phyloP scores from a whole-genome alignment of 805 yeast species.

The Cyberlindnera nakhonratchasimensis region DNA sequence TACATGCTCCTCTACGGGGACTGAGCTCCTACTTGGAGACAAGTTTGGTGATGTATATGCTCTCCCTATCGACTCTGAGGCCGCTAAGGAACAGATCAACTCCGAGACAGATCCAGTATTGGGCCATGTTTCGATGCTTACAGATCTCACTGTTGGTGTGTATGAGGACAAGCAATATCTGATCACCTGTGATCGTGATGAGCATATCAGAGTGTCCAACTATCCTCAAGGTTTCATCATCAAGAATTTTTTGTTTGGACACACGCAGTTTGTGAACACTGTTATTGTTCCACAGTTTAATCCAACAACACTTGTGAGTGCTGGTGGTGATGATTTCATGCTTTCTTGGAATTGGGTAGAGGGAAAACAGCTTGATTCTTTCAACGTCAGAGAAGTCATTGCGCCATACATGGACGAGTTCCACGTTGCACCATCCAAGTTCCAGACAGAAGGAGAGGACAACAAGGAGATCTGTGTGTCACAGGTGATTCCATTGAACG shows the following conservation, averaged over 20 bases:
- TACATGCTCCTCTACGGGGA: conserved; percentile 57
- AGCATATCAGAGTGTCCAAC: conserved; percentile 81
- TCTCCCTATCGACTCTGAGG: conserved; percentile 41
- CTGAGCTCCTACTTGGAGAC: conserved; percentile 74
- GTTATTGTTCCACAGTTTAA: conserved; percentile 55
- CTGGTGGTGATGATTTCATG: conserved; percentile 84
- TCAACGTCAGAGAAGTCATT: conserved; percentile 44
- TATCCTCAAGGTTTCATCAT: conserved; percentile 78
- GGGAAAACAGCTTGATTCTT: conserved; percentile 42
- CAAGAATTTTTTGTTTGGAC: conserved; percentile 84
- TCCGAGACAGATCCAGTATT: conserved; percentile 64
- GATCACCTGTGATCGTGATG: conserved; percentile 90
- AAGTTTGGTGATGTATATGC: conserved; percentile 94
- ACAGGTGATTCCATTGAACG: conserved; percentile 36
- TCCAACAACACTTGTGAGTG: conserved; percentile 58
- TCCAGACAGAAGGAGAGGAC: conserved; percentile 48
- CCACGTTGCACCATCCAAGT: conserved; percentile 64
- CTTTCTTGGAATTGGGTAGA: conserved; percentile 76
- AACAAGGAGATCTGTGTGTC: conserved; percentile 52
- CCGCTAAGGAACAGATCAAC: conserved; percentile 30
- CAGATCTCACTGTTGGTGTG: conserved; percentile 55
- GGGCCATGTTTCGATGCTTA: conserved; percentile 96
- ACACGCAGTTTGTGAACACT: conserved; percentile 73
- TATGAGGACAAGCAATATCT: conserved; percentile 47
- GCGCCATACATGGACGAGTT: conserved; percentile 46